A percentile compares a stretch with the other conserved stretches of the same genome.
These are phyloP conservation scores for Prunus fruticosa DNA, from an alignment of 306 rosid genomes.

Conservation along the genomic window DNA sequence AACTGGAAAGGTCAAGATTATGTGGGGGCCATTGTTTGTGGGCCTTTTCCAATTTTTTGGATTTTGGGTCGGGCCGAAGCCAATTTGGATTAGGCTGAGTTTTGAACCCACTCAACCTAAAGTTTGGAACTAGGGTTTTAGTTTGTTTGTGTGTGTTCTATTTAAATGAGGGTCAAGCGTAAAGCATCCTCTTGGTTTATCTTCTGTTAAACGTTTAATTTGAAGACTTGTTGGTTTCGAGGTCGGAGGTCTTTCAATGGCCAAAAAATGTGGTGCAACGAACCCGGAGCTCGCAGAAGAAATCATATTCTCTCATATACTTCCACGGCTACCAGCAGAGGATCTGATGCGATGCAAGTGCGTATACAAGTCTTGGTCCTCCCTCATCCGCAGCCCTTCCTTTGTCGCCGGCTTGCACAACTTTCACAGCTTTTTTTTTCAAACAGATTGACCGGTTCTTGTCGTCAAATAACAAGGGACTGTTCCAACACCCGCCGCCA, in stretches of 20 bases:
- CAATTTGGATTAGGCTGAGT: neutral
- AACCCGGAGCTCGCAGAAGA: neutral
- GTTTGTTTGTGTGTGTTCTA: no score
- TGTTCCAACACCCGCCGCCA: neutral
- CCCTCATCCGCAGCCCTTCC: neutral
- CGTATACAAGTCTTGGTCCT: conserved; percentile 2
- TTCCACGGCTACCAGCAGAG: neutral
- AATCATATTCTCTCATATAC: neutral
- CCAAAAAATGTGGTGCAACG: no score
- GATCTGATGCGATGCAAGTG: neutral
- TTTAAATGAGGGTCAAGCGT: no score
- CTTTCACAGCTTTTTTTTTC: neutral
- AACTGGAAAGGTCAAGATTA: neutral
- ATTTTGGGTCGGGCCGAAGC: no score
- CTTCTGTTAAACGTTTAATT: no score
- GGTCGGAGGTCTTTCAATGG: no score
- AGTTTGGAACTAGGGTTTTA: no score
- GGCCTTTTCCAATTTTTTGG: no score
- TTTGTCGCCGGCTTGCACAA: neutral
- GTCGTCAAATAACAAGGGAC: neutral
- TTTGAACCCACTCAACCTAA: neutral
- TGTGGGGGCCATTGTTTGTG: neutral
- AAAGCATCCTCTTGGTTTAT: no score
- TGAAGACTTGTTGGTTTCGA: no score
- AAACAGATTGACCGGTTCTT: neutral